Conservation (phyloP, 176 grass and related monocot genomes). For the Juncus effusus region DNA sequence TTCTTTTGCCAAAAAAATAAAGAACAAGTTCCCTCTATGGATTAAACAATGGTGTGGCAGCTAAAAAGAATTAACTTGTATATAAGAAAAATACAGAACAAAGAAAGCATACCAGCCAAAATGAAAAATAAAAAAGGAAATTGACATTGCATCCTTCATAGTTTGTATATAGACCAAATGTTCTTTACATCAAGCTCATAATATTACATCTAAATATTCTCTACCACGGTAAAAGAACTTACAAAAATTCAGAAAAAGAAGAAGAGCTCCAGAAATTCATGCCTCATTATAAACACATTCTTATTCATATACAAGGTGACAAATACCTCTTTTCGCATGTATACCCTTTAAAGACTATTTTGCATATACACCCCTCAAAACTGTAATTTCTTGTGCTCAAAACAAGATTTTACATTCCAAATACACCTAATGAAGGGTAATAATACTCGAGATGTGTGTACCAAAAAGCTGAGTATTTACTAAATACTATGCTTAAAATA, state of each 20-base stretch:
- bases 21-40: too few relatives aligned
- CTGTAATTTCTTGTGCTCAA: neutral
- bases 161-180: slow-evolving; percentile 1
- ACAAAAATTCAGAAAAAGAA: too few relatives aligned
- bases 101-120: slow-evolving; percentile 4
- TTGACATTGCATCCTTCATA: slow-evolving; percentile 13
- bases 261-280: slow-evolving; percentile 68
- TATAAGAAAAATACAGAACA: too few relatives aligned
- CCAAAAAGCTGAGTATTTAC: too few relatives aligned
- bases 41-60: too few relatives aligned
- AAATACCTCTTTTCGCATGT: slow-evolving; percentile 11
- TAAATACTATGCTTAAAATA: too few relatives aligned
- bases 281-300: too few relatives aligned
- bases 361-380: neutral
- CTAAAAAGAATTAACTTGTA: too few relatives aligned
- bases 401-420: neutral
- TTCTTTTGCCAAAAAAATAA: too few relatives aligned
- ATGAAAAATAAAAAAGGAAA: slow-evolving; percentile 13
- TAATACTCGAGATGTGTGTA: neutral
- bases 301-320: too few relatives aligned
- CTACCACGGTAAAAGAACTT: slow-evolving; percentile 10
- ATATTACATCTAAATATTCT: slow-evolving; percentile 25
- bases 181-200: slow-evolving; percentile 25
- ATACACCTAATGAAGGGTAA: neutral
- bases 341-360: slow-evolving; percentile 13